Conservation (phyloP, 306 rosid genomes). For the Hylodesmum podocarpum region DNA sequence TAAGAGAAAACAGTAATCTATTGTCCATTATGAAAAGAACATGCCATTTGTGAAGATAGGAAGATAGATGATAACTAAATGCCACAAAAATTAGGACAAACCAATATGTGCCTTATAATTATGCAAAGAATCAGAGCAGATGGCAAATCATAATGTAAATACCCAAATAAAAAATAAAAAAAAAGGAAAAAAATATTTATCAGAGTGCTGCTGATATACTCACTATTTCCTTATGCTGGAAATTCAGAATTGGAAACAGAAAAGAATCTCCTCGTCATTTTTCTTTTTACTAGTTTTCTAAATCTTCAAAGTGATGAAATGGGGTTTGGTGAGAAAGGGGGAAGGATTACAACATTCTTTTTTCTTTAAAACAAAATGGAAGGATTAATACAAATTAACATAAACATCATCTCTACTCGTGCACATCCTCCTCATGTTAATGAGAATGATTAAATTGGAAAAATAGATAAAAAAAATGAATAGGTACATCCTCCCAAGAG, state of each 20-base stretch:
- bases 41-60: not conserved
- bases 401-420: not conserved
- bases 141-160: not conserved
- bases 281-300: not conserved
- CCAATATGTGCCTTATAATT: not conserved
- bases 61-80: not conserved
- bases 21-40: not conserved
- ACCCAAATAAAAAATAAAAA: not conserved
- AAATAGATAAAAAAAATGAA: too few species aligned
- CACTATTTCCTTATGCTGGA: not conserved
- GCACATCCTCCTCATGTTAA: not conserved
- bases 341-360: not conserved
- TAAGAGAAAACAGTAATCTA: not conserved
- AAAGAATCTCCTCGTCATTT: not conserved
- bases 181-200: not conserved
- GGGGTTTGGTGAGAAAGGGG: not conserved
- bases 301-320: not conserved
- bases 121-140: not conserved
- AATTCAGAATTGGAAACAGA: not conserved
- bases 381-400: not conserved
- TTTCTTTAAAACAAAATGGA: not conserved
- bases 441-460: not conserved
- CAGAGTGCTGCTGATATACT: not conserved
- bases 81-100: not conserved
- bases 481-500: conserved; percentile 2